Percentiles rank a stretch among this genome's conserved stretches.
Evolutionary conservation across 2,329 filamentous ascomycete species (phyloP).

Genomic region (Fusarium aywerte): DNA sequence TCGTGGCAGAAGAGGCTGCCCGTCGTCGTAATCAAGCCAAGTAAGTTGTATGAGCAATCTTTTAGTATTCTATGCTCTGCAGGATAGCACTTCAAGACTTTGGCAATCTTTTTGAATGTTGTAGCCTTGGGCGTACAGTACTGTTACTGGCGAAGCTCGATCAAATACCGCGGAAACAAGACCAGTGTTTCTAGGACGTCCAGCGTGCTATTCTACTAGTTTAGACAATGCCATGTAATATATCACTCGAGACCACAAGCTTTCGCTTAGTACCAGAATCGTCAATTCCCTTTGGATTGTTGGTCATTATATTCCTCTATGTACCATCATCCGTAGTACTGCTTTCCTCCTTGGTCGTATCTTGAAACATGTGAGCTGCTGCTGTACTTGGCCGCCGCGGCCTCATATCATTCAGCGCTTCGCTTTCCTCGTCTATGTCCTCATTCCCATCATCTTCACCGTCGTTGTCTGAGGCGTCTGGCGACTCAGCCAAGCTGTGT

Average conservation of each 20-base stretch:
- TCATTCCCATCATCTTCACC: slow-evolving; percentile 58
- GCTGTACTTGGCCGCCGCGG: slow-evolving; percentile 67
- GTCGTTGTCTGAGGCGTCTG: slow-evolving; percentile 51
- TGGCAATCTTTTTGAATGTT: background rate
- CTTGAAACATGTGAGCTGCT: slow-evolving; percentile 60
- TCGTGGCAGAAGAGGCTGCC: slow-evolving; percentile 31
- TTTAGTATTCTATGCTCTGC: background rate
- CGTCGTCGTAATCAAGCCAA: slow-evolving; percentile 23
- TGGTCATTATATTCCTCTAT: slow-evolving; percentile 53
- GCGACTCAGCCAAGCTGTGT: slow-evolving; percentile 59
- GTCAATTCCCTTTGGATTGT: background rate
- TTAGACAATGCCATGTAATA: background rate
- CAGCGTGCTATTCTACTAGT: background rate
- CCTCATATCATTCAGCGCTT: slow-evolving; percentile 63
- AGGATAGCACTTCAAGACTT: background rate
- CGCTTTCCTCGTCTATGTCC: slow-evolving; percentile 63
- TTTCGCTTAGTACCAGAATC: background rate
- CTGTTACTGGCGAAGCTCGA: background rate
- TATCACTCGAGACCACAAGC: background rate
- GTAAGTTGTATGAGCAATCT: background rate
- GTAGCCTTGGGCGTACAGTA: background rate
- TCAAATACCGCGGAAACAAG: background rate
- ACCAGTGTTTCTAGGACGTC: background rate
- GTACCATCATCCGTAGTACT: slow-evolving; percentile 31
- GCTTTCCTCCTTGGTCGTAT: slow-evolving; percentile 39